Evolutionary conservation across 2,329 filamentous ascomycete species (phyloP).

Genomic region (Curvularia sp.): DNA sequence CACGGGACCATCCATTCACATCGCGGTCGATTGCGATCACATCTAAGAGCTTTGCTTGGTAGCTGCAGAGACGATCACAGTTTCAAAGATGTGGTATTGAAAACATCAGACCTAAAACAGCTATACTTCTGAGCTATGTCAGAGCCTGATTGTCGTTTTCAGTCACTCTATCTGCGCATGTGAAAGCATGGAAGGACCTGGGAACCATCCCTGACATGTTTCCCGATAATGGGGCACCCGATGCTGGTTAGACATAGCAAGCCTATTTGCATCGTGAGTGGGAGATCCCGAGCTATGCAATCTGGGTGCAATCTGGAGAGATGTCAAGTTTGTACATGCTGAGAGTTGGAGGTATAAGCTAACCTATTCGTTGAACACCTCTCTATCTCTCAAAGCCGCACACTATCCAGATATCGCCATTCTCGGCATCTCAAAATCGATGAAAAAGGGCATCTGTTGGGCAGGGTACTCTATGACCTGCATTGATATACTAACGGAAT

Average conservation of each 20-base stretch:
- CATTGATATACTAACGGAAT: background rate
- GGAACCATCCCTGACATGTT: background rate
- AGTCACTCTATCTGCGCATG: background rate
- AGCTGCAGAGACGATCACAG: background rate
- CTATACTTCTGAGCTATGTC: background rate
- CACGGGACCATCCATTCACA: conserved; percentile 12
- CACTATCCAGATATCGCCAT: background rate
- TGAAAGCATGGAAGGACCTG: background rate
- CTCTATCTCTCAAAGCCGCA: background rate
- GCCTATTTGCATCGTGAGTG: background rate
- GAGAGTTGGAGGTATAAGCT: background rate
- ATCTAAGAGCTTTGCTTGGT: conserved; percentile 3
- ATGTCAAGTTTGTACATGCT: background rate
- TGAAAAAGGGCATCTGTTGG: background rate
- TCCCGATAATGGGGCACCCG: background rate
- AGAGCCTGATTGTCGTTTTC: background rate
- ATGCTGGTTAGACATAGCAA: background rate
- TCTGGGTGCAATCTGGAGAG: background rate
- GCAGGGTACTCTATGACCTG: background rate
- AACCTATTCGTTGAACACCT: background rate
- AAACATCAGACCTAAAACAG: background rate
- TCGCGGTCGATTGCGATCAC: conserved; percentile 7
- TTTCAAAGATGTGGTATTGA: background rate
- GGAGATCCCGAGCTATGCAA: background rate
- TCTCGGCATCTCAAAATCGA: background rate